These are phyloP conservation scores for Lactarius akahatsu DNA, from an alignment of 768 basidiomycete species.

Conservation along the genomic window DNA sequence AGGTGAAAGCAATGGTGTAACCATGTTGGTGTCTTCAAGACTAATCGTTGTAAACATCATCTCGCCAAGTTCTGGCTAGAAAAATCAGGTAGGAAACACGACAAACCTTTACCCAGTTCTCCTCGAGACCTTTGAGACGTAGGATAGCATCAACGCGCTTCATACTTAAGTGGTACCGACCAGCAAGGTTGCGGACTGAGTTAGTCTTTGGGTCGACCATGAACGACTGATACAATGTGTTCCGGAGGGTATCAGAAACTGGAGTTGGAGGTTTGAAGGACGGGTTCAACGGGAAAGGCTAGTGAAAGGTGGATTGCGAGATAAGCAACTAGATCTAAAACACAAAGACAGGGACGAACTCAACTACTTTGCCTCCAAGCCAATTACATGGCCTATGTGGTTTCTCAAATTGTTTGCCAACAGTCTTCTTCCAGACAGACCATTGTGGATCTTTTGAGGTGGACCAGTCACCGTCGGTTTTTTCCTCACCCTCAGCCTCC, in stretches of 20 bases:
- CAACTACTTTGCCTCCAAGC: conserved; percentile 58
- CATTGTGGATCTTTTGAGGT: conserved; percentile 7
- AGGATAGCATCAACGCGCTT: conserved; percentile 84
- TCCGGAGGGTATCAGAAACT: conserved; percentile 59
- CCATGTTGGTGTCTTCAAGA: conserved; percentile 85
- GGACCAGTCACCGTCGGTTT: conserved; percentile 29
- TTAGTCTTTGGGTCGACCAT: conserved; percentile 57
- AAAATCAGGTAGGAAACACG: conserved; percentile 16
- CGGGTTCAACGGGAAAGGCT: conserved; percentile 88
- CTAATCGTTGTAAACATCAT: conserved; percentile 82
- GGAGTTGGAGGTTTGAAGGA: conserved; percentile 81
- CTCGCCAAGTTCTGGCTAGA: conserved; percentile 26
- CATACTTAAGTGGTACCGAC: conserved; percentile 62
- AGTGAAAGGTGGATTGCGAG: conserved; percentile 22
- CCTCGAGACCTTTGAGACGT: conserved; percentile 76
- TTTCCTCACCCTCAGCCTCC: background rate
- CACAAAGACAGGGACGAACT: conserved; percentile 37
- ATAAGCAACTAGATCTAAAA: conserved; percentile 13
- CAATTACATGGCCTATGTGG: conserved; percentile 50
- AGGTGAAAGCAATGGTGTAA: conserved; percentile 46
- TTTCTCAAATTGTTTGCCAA: conserved; percentile 26
- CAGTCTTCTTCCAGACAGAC: conserved; percentile 18
- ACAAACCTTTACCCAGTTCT: conserved; percentile 68
- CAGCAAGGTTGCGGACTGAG: conserved; percentile 59
- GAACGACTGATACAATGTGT: conserved; percentile 58